A percentile compares a stretch with the other conserved stretches of the same genome.
Conservation (phyloP, 192 early-diverging fungal species). For the Chytriomyces hyalinus region DNA sequence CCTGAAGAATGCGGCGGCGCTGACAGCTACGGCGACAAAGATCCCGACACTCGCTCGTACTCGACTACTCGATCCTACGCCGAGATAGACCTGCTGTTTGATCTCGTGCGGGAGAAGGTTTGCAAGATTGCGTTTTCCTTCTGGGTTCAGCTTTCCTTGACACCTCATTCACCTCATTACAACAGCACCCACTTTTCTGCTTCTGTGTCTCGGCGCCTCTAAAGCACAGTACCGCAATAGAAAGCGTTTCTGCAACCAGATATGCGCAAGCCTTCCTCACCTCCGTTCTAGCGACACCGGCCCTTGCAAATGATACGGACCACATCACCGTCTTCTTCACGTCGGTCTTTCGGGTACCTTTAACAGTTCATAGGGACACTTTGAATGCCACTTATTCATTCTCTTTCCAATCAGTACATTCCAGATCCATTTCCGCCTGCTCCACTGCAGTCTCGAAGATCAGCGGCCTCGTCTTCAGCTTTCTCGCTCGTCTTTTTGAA, state of each 20-base stretch:
- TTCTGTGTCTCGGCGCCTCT: not conserved
- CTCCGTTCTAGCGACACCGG: too few relatives aligned
- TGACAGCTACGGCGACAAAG: too few relatives aligned
- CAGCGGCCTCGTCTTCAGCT: not conserved
- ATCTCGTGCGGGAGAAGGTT: not conserved
- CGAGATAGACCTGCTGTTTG: not conserved
- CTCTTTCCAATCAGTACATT: not conserved
- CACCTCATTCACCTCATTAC: not conserved
- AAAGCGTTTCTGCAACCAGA: too few relatives aligned
- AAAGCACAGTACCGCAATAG: not conserved
- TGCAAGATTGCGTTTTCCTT: not conserved
- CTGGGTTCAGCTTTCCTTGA: not conserved
- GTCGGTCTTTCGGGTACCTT: not conserved
- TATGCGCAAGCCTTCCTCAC: too few relatives aligned
- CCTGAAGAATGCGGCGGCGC: too few relatives aligned
- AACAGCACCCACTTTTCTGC: constrained; percentile 9
- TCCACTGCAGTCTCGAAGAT: not conserved
- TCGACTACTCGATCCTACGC: not conserved
- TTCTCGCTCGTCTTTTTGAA: constrained; percentile 22
- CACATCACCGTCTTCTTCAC: too few relatives aligned
- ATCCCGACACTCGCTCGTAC: too few relatives aligned
- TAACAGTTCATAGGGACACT: too few relatives aligned
- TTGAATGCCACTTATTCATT: not conserved
- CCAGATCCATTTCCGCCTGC: not conserved
- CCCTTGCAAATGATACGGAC: too few relatives aligned